phyloP scores from a whole-genome alignment of 164 flowering plant genomes.

The Stephania yunnanensis region DNA sequence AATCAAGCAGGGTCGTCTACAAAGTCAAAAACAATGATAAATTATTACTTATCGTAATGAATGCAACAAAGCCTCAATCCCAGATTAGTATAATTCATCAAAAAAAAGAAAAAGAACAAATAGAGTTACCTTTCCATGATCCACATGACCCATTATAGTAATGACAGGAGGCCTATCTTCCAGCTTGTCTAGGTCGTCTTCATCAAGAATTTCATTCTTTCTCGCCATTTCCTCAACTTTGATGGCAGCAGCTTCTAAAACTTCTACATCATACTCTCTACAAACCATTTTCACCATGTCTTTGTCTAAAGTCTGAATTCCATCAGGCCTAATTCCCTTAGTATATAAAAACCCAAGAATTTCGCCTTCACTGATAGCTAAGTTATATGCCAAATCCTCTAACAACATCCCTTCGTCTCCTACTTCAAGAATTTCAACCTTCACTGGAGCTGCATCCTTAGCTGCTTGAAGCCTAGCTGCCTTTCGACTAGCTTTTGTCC shows the following conservation, averaged over 20 bases:
- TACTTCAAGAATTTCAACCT: slow-evolving; percentile 86
- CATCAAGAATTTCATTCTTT: slow-evolving; percentile 78
- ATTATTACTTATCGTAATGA: slow-evolving; percentile 14
- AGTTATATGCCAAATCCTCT: slow-evolving; percentile 73
- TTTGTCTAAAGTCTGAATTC: slow-evolving; percentile 62
- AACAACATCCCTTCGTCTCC: slow-evolving; percentile 76
- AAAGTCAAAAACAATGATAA: slow-evolving; percentile 22
- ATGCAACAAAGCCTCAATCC: neutral
- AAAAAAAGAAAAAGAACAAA: neutral
- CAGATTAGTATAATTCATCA: too few relatives aligned
- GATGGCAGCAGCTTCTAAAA: slow-evolving; percentile 62
- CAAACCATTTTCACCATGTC: slow-evolving; percentile 89
- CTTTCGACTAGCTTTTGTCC: slow-evolving; percentile 85
- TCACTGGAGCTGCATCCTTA: slow-evolving; percentile 80
- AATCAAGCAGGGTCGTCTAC: slow-evolving; percentile 96
- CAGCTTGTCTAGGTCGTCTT: slow-evolving; percentile 80
- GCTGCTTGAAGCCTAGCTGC: slow-evolving; percentile 84
- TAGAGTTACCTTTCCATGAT: slow-evolving; percentile 81
- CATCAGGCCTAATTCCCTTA: slow-evolving; percentile 76
- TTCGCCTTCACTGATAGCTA: slow-evolving; percentile 78
- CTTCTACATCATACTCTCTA: slow-evolving; percentile 75
- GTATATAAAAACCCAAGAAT: slow-evolving; percentile 69
- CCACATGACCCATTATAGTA: slow-evolving; percentile 98
- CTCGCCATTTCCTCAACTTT: slow-evolving; percentile 78
- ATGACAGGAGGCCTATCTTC: slow-evolving; percentile 85